Conservation (phyloP, 331 rosid genomes). For the Malus hybrid region DNA sequence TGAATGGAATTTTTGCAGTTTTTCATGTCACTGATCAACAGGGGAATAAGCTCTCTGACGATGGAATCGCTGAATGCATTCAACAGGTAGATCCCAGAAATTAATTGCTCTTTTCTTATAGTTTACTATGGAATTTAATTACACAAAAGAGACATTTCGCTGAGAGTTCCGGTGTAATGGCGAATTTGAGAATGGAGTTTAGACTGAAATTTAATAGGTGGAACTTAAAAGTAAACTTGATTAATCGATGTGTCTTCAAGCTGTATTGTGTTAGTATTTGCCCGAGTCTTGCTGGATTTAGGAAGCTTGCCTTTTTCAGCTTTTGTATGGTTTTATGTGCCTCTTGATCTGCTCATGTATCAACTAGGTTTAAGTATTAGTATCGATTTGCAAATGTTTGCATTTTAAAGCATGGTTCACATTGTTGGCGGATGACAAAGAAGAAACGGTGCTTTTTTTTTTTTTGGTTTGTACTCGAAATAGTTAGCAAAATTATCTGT, state of each 20-base stretch:
- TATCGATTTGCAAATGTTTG: neutral
- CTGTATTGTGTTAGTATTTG: neutral
- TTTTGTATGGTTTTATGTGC: neutral
- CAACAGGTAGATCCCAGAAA: constrained; percentile 69
- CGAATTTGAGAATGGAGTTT: constrained; percentile 1
- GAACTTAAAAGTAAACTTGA: neutral
- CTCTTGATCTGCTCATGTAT: neutral
- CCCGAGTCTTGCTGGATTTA: neutral
- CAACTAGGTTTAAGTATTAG: neutral
- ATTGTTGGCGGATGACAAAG: neutral
- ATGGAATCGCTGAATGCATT: constrained; percentile 74
- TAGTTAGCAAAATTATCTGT: neutral
- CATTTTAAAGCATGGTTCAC: neutral
- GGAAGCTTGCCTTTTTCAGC: neutral
- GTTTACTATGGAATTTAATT: neutral
- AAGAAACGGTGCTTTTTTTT: neutral
- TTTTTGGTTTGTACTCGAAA: neutral
- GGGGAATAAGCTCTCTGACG: constrained; percentile 68
- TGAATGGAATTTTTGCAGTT: constrained; percentile 29
- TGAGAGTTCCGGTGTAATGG: neutral
- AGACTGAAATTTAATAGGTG: neutral
- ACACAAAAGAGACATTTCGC: neutral
- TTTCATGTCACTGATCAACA: constrained; percentile 84
- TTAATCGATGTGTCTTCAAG: neutral
- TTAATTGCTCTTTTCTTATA: neutral